Evolutionary conservation across 2,329 filamentous ascomycete species (phyloP), one percentile per base, ranked within the genome.

Genomic region (Dactylella cylindrospora): DNA sequence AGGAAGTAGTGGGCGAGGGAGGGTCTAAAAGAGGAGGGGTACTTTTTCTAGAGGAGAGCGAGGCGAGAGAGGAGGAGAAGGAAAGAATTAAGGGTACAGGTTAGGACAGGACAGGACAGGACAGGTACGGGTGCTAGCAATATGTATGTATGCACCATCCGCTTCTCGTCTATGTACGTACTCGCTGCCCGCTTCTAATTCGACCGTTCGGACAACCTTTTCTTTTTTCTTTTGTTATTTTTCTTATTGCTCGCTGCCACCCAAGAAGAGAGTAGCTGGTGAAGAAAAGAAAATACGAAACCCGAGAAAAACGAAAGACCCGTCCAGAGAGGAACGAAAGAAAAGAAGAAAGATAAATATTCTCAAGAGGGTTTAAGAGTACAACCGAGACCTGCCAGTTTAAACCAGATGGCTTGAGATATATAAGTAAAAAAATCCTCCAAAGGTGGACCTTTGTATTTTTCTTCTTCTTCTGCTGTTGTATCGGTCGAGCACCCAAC

Each of bases 251-350:
- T 45, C 51, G 46, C 53, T 50, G 36, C 43, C 44, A 43, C n/a
- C n/a, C n/a, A 49, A 40, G 44, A 31, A 59, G 47, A 46, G 44
- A 60, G 43, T 51, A 35, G 44, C 35, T 26, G 39, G 51, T 49
- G 19, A 17, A 38, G 52, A 50, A 45, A 52, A 53, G 44, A 45
- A 57, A 38, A 52, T 53, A 54, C 39, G 60, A 39, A 62, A 65
- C 66, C 65, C 49, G 54, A 57, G 59, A 67, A 68, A 65, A 68
- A 67, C 65, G 59, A 59, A 65, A 66, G 65, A 66, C 52, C 57
- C 64, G 62, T 65, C 38, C 50, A n/a, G 15, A 36, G 39, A 44
- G 41, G 43, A 43, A 29, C 25, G 40, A 53, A 43, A 55, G 31
- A 67, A 36, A 47, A 41, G 22, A 44, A 41, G 25, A 49, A 38